Conservation (phyloP, 768 basidiomycete genomes). For the Russula earlei region DNA sequence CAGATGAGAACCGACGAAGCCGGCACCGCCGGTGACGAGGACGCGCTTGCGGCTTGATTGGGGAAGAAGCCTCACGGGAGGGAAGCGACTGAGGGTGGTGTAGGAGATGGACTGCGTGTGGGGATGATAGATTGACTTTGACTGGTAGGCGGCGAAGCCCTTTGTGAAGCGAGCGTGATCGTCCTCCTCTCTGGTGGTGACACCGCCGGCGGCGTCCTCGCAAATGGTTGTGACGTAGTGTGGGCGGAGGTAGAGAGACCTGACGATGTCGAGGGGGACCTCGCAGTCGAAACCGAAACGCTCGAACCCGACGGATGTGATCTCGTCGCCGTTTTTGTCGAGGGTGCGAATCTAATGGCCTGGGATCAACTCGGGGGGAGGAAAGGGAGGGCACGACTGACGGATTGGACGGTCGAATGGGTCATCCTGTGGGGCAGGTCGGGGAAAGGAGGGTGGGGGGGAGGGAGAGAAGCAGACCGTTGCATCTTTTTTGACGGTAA, state of each 20-base stretch:
- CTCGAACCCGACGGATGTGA: slow-evolving; percentile 71
- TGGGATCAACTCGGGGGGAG: not conserved
- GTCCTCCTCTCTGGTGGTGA: slow-evolving; percentile 33
- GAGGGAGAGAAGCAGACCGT: not conserved
- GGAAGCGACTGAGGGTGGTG: slow-evolving; percentile 84
- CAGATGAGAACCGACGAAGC: slow-evolving; percentile 98
- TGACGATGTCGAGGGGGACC: slow-evolving; percentile 69
- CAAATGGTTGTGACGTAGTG: slow-evolving; percentile 52
- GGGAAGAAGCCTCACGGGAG: slow-evolving; percentile 82
- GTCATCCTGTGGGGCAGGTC: slow-evolving; percentile 12
- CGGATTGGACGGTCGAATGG: slow-evolving; percentile 1
- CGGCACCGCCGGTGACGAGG: slow-evolving; percentile 93
- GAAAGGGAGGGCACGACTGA: not conserved
- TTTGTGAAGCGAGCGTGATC: slow-evolving; percentile 46
- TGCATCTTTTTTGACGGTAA: too few relatives aligned
- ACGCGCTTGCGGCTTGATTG: slow-evolving; percentile 75
- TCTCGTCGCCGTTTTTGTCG: slow-evolving; percentile 68
- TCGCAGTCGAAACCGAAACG: slow-evolving; percentile 88
- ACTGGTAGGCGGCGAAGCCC: slow-evolving; percentile 48
- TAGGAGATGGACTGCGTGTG: slow-evolving; percentile 79
- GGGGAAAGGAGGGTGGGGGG: not conserved
- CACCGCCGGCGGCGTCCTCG: slow-evolving; percentile 23
- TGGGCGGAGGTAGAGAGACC: slow-evolving; percentile 80
- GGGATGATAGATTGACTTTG: slow-evolving; percentile 81
- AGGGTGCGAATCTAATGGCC: slow-evolving; percentile 46